phyloP scores from a whole-genome alignment of 208 protist genomes.

The Trypanosoma platydactyli region DNA sequence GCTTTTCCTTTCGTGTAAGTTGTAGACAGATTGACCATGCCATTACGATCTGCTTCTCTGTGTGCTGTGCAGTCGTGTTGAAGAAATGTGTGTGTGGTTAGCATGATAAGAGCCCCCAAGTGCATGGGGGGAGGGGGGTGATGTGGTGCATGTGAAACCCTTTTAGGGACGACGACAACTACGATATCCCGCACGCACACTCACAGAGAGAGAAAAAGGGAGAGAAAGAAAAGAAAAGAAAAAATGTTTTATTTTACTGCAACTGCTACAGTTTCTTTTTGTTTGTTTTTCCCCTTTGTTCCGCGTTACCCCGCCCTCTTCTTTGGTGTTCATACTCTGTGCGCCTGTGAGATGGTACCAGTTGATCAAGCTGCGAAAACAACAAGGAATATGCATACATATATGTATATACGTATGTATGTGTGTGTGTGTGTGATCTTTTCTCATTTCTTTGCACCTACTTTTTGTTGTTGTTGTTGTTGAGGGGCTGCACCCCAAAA shows the following conservation, averaged over 20 bases:
- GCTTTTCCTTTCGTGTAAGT: constrained; percentile 2
- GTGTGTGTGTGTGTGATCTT: background rate
- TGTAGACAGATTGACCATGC: constrained; percentile 3
- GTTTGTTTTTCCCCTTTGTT: constrained; percentile 14
- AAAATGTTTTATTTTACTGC: background rate
- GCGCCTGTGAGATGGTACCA: background rate
- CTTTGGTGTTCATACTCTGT: background rate
- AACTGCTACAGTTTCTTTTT: constrained; percentile 4
- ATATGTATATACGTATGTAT: constrained; percentile 20
- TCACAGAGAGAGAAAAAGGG: constrained; percentile 1
- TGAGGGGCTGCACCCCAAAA: too few relatives aligned
- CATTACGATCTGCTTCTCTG: constrained; percentile 7
- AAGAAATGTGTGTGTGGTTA: constrained; percentile 25
- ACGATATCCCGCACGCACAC: too few relatives aligned
- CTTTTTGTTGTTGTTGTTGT: too few relatives aligned
- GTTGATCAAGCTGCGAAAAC: too few relatives aligned
- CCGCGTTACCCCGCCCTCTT: too few relatives aligned
- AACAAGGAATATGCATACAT: background rate
- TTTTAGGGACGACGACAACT: too few relatives aligned
- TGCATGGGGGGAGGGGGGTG: too few relatives aligned
- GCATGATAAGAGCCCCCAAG: background rate
- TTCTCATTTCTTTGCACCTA: constrained; percentile 1
- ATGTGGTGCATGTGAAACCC: too few relatives aligned
- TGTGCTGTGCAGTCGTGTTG: constrained; percentile 15
- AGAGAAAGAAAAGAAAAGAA: background rate